phyloP scores from a whole-genome alignment of 768 basidiomycete species.

The Kwoniella pini region DNA sequence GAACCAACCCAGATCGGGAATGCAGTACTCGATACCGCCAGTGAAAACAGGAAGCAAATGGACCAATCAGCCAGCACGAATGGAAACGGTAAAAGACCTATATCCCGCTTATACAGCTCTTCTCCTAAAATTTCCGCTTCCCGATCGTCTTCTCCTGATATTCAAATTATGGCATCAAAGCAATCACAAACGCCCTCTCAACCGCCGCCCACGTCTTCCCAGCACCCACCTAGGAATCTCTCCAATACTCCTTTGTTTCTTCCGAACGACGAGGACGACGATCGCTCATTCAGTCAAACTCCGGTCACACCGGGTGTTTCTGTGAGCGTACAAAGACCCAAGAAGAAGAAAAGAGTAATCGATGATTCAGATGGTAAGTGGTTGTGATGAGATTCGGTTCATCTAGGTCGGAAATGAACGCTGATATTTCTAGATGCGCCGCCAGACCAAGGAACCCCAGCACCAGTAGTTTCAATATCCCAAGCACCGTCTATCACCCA shows the following conservation, averaged over 20 bases:
- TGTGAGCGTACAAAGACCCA: neutral
- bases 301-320: neutral
- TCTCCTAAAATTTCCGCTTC: neutral
- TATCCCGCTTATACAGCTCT: neutral
- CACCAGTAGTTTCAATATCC: neutral
- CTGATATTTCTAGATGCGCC: neutral
- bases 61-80: neutral
- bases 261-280: slow-evolving; percentile 6
- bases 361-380: slow-evolving; percentile 10
- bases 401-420: neutral
- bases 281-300: neutral
- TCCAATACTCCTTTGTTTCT: slow-evolving; percentile 17
- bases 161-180: too few species aligned
- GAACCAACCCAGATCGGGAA: too few species aligned
- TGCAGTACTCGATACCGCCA: too few species aligned
- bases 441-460: slow-evolving; percentile 3
- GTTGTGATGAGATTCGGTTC: neutral
- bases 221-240: neutral
- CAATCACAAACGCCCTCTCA: neutral
- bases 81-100: neutral
- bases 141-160: neutral
- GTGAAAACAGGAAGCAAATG: too few species aligned
- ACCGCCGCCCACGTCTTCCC: neutral
- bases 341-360: neutral
- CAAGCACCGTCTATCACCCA: neutral